These are phyloP conservation scores for Wickerhamiella allomyrinae DNA, from an alignment of 805 yeast genomes.

Conservation along the genomic window DNA sequence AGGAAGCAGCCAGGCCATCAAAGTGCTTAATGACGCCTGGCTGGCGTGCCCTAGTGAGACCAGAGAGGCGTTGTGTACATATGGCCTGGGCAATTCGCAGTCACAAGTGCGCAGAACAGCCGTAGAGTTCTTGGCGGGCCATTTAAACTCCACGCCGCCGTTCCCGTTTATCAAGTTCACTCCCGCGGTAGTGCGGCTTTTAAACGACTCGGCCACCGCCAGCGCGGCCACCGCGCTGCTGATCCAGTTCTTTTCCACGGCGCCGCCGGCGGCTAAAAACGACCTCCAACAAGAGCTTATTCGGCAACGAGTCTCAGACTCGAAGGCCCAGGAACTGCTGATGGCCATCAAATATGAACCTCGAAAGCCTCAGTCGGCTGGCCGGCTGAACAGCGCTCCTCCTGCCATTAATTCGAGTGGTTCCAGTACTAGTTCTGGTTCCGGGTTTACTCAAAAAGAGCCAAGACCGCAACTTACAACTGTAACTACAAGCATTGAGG, in stretches of 20 bases:
- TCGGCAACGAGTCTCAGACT: conserved; percentile 14
- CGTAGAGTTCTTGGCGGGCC: conserved; percentile 15
- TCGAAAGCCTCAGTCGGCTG: too few relatives aligned
- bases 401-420: too few relatives aligned
- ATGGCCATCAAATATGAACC: conserved; percentile 4
- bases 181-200: conserved; percentile 20
- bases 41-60: conserved; percentile 24
- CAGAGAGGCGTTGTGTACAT: conserved; percentile 22
- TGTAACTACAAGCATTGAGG: conserved; percentile 3
- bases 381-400: too few relatives aligned
- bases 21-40: conserved; percentile 27
- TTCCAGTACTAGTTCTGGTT: too few relatives aligned
- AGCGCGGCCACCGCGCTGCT: conserved; percentile 22
- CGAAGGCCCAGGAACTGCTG: conserved; percentile 3
- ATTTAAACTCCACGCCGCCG: conserved; percentile 18
- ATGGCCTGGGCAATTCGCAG: conserved; percentile 20
- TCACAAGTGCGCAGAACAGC: conserved; percentile 17
- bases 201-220: conserved; percentile 20
- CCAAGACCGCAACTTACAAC: too few relatives aligned
- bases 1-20: conserved; percentile 9
- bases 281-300: conserved; percentile 34
- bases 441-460: too few relatives aligned
- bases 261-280: conserved; percentile 28
- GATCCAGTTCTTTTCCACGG: conserved; percentile 27
- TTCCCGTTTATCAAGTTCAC: conserved; percentile 24